A percentile compares a stretch with the other conserved stretches of the same genome.
These are phyloP conservation scores for Albatrellus sp. DNA, from an alignment of 1,284 basidiomycete genomes.

Conservation along the genomic window DNA sequence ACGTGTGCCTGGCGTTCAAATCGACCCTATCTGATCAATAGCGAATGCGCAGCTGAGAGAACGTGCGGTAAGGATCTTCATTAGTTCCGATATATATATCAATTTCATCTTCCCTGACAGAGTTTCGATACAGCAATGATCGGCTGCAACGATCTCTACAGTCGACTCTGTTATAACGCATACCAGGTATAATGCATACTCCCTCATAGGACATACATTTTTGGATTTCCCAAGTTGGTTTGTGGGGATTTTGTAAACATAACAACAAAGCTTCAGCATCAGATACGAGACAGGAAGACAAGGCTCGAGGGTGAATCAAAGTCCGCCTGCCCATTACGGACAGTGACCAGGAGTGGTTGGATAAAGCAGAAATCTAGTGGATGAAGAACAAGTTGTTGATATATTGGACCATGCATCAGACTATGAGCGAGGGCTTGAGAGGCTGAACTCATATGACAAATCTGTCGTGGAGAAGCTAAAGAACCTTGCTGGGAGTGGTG, in stretches of 20 bases:
- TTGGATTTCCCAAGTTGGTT: slow-evolving; percentile 36
- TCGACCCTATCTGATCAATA: background rate
- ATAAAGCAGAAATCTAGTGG: too few species aligned
- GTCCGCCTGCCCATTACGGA: too few species aligned
- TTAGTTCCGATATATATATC: background rate
- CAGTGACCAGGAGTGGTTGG: background rate
- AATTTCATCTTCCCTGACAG: background rate
- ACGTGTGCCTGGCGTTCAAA: background rate
- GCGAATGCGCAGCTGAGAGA: background rate
- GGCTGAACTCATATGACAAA: too few species aligned
- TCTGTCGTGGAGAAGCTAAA: too few species aligned
- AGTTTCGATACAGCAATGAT: background rate
- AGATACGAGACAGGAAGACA: too few species aligned
- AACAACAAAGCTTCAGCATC: too few species aligned
- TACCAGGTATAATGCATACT: slow-evolving; percentile 12
- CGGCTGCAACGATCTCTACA: background rate
- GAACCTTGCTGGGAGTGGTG: too few species aligned
- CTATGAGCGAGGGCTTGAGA: background rate
- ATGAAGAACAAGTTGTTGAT: too few species aligned
- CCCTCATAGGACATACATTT: slow-evolving; percentile 22
- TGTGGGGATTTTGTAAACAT: slow-evolving; percentile 31
- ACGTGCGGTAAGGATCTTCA: background rate
- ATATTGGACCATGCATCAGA: too few species aligned
- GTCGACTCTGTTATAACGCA: too few species aligned
- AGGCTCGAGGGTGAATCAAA: too few species aligned